phyloP scores from a whole-genome alignment of 148 eudicot species.

The Polygonum maritimum region DNA sequence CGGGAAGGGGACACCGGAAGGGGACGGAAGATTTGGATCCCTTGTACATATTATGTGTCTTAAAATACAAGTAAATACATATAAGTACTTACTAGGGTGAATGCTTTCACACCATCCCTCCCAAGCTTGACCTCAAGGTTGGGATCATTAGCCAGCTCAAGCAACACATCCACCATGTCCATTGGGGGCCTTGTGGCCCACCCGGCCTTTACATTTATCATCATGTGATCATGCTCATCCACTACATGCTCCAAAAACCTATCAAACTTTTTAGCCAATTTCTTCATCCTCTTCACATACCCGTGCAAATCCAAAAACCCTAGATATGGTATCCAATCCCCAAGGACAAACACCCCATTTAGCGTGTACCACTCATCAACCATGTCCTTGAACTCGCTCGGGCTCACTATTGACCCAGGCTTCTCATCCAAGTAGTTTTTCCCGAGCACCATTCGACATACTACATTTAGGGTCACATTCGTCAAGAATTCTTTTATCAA shows the following conservation, averaged over 20 bases:
- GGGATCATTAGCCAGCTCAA: conserved; percentile 73
- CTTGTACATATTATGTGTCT: not conserved
- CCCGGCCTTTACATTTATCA: conserved; percentile 9
- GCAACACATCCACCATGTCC: conserved; percentile 82
- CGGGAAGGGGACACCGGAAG: too few species aligned
- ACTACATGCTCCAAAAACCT: conserved; percentile 74
- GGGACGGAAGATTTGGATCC: too few species aligned
- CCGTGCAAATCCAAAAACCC: conserved; percentile 80
- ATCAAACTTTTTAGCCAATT: conserved; percentile 66
- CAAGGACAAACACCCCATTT: conserved; percentile 78
- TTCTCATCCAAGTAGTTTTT: conserved; percentile 42
- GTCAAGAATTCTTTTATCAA: conserved; percentile 49
- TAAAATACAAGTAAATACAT: not conserved
- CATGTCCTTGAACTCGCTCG: conserved; percentile 77
- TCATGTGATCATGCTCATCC: conserved; percentile 60
- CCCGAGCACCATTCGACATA: conserved; percentile 82
- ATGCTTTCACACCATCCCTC: conserved; percentile 80
- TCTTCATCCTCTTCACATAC: conserved; percentile 89
- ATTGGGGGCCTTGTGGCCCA: conserved; percentile 39
- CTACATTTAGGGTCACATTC: conserved; percentile 65
- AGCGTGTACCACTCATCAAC: conserved; percentile 73
- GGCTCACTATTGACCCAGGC: conserved; percentile 29
- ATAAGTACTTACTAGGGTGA: conserved; percentile 47
- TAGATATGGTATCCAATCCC: conserved; percentile 71
- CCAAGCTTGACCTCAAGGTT: conserved; percentile 66